Evolutionary conservation across 2,329 filamentous ascomycete species (phyloP), one percentile per base, ranked within the genome.

Genomic region (Sphaerulina vaccinii): DNA sequence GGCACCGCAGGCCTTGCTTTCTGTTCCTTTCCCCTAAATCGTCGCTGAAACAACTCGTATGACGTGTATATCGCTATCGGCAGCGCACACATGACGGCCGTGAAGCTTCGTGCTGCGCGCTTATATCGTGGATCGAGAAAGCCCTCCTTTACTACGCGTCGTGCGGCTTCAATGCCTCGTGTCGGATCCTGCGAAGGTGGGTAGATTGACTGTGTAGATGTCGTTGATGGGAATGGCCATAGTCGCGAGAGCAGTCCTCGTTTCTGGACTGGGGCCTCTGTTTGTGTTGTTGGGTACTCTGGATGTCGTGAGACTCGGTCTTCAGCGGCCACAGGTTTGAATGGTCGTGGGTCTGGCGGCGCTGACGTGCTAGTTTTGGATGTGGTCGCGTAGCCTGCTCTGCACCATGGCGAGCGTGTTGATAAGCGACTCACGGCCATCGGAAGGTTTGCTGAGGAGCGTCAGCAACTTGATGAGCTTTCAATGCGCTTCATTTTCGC

Each of bases 1-100:
- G 22, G 16, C 22, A 47, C 29, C n/a, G 29, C 38, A 9, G 40
- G 38, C 43, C 48, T 43, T 22, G 39, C 48, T 55, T 65, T 66
- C 51, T 60, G 55, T 56, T 63, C 55, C 48, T 64, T 63, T 9
- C 64, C 63, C 51, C 49, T 45, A 42, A 68, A 64, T 21, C 58
- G 50, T 41, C 66, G 45, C 54, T 64, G 54, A 21, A 55, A 65
- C 33, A 68, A 42, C 50, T 65, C 61, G 21, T 58, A 68, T 15
- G 59, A 56, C 24, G 62, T 49, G 7, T 55, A 58, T 8, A 68
- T 48, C n/a, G 57, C 58, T 22, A 68, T 43, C 9, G 66, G 65
- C 45, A 64, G 18, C 8, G 57, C 58, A 21, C 55, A 54, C 21
- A 68, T 65, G 21, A 65, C 49, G 11, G 56, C 54, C 6, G 56